Percentiles rank a stretch among this genome's conserved stretches.
Evolutionary conservation across 768 basidiomycete genomes (phyloP).

Genomic region (Tulasnella sp.): DNA sequence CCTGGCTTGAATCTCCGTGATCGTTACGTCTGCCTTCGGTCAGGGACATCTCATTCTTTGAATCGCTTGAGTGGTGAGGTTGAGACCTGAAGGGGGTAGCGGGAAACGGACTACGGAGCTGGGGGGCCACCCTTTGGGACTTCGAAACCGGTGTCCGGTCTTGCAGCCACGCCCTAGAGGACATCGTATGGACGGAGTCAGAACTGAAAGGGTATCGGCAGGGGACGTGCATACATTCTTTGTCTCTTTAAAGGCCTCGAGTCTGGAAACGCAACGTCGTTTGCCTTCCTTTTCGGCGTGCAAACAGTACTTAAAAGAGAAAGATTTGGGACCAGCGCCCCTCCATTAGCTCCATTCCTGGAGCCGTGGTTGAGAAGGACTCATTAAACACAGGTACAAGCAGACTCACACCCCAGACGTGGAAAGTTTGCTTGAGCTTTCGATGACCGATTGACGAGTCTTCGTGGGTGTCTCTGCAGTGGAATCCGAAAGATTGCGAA

Average conservation of each 20-base stretch:
- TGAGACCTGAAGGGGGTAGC: not conserved
- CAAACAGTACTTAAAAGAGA: not conserved
- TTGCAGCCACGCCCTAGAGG: not conserved
- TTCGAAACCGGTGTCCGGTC: not conserved
- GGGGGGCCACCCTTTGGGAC: not conserved
- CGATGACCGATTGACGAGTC: too few relatives aligned
- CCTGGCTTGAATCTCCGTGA: not conserved
- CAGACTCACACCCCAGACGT: not conserved
- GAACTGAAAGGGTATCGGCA: not conserved
- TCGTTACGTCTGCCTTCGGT: not conserved
- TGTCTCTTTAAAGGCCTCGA: not conserved
- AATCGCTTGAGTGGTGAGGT: not conserved
- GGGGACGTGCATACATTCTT: not conserved
- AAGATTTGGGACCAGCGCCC: not conserved
- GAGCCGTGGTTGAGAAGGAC: not conserved
- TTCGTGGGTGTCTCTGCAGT: too few relatives aligned
- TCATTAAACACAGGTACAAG: not conserved
- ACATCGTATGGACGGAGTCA: not conserved
- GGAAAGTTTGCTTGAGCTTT: too few relatives aligned
- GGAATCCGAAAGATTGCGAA: not conserved
- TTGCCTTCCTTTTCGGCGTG: not conserved
- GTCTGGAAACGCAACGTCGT: not conserved
- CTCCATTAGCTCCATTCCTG: not conserved
- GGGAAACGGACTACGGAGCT: not conserved
- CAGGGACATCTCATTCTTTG: not conserved